Evolutionary conservation across 2,329 filamentous ascomycete species (phyloP), one percentile per base, ranked within the genome.

Genomic region (Nemania abortiva): DNA sequence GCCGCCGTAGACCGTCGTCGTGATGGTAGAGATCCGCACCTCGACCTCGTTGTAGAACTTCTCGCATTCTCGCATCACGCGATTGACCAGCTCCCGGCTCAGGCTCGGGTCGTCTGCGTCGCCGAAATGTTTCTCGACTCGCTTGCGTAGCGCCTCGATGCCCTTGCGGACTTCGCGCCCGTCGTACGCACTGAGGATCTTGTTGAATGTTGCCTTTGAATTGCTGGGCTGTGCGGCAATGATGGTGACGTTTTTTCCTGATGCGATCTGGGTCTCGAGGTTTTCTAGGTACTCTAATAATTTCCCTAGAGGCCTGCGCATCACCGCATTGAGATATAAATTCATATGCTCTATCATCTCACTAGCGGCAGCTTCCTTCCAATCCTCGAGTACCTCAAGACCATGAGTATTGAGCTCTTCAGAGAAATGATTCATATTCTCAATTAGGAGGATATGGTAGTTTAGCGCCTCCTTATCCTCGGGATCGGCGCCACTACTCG

Each of bases 381-480:
- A 98, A 74, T 93, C 90, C 69, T 93, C 90, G 4, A 98, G 86
- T 0, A 97, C 89, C 7, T 92, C 87, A 70, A 96, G 89, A 45
- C 88, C 87, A 20, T 89, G 87, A 18, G 91, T 86, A 73, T 97
- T 93, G 9, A 97, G 92, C 80, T 98, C 95, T 79, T 98, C 95
- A 11, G 96, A 85, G 82, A 97, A 98, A 81, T 97, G 94, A 78
- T 98, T 97, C 94, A 98, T 98, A 80, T 99, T 99, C 81, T 99
- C 95, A 74, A 99, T 98, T 63, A 98, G 87, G 39, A 98, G 87
- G 76, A 99, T 97, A 81, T 98, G 95, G 82, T 97, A 97, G 82
- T 98, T 98, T 69, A 99, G 88, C 5, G 94, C 93, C 80, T 98
- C 95, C 82, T 99, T 98, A 78, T 98, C 96, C 79, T 98, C 96